phyloP scores from a whole-genome alignment of 2,329 filamentous ascomycete genomes.

The Aspergillus tubingensis region DNA sequence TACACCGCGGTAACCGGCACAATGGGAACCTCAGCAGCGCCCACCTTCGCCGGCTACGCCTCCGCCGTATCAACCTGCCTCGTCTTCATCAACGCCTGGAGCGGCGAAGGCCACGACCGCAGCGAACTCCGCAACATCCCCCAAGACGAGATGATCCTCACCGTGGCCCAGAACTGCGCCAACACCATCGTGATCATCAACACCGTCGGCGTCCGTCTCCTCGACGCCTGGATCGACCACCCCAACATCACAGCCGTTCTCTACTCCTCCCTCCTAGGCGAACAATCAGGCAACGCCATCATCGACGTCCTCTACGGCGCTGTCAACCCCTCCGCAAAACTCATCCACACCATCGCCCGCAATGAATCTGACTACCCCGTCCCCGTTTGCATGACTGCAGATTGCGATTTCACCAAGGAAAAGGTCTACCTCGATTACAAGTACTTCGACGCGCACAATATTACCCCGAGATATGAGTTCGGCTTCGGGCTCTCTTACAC shows the following conservation, averaged over 20 bases:
- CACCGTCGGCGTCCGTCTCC: slow-evolving; percentile 61
- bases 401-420: slow-evolving; percentile 8
- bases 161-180: slow-evolving; percentile 60
- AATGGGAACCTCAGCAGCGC: too few relatives aligned
- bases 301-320: slow-evolving; percentile 60
- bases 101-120: slow-evolving; percentile 39
- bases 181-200: slow-evolving; percentile 66
- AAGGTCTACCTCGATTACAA: slow-evolving; percentile 6
- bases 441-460: neutral
- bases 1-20: too few relatives aligned
- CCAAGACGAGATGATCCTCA: slow-evolving; percentile 57
- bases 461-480: neutral
- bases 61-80: slow-evolving; percentile 35
- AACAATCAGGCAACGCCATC: slow-evolving; percentile 60
- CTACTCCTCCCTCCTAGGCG: slow-evolving; percentile 63
- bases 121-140: slow-evolving; percentile 32
- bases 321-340: neutral
- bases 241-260: slow-evolving; percentile 64
- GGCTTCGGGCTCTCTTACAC: slow-evolving; percentile 8
- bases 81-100: slow-evolving; percentile 60
- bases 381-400: slow-evolving; percentile 23
- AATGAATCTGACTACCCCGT: slow-evolving; percentile 56
- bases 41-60: slow-evolving; percentile 62
- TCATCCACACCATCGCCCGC: slow-evolving; percentile 60
- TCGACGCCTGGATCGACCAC: slow-evolving; percentile 59